Base-by-base conservation (phyloP, 495 filamentous ascomycete species). In the Penicillium bialowiezense region DNA sequence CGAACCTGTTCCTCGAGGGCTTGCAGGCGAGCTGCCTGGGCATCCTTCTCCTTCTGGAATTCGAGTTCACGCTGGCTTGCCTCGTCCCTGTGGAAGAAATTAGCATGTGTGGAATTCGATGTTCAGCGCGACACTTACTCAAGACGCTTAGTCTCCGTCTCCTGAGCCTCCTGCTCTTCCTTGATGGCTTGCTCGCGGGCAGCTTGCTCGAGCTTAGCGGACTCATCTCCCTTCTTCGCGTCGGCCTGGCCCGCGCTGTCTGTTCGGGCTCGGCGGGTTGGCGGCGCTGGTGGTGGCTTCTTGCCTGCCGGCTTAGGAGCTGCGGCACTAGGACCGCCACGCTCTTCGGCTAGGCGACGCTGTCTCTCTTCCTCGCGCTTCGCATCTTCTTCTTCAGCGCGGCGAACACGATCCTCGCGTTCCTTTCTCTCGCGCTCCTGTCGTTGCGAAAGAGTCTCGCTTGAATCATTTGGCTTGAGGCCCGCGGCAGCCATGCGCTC, bases 331-430 rank as follows among this genome's bases (percentile, higher is more conserved):
- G 88, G 79, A 26, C 76, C 78, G 15, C 85, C 80, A 40, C 87
- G 80, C 65, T 97, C 95, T 48, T 92, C 90, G 21, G 84, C 84
- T 42, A 97, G 73, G 59, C 92, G 82, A 43, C 84, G 86, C 59
- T 95, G 91, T 54, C 91, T 80, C 62, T 96, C 90, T 37, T 86
- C 74, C 59, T 97, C 93, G 3, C 95, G 83, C 55, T 85, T 86
- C n/a, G 84, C 80, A 70, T 99, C 93, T 71, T 97, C 95, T 61
- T 92, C 92, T 68, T 99, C 93, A 0, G 93, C 91, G 64, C 92
- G 87, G 44, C 77, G 84, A 35, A 93, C 72, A 38, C 90, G 89
- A 15, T 91, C 88, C 54, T 95, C 90, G 21, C 88, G 78, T 55
- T 97, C 93, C 52, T 82, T 88, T 54, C 79, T 83, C 67, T 99